Base-by-base conservation (phyloP, 1,139 yeast species). In the Hanseniaspora sp. region DNA sequence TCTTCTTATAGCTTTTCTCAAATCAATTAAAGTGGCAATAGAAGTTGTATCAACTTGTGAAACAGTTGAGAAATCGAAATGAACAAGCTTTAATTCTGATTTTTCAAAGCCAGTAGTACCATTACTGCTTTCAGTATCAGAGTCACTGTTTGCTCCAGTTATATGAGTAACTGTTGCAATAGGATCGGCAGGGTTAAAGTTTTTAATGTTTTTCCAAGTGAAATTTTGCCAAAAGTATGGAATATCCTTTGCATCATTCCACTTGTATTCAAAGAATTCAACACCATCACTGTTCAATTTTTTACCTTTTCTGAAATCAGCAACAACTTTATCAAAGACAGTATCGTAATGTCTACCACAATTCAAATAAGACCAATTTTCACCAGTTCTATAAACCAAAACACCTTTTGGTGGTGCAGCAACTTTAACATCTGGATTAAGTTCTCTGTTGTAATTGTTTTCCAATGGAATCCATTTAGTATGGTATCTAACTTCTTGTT, bases 371-470 rank as follows among this genome's bases (percentile, higher is more conserved):
- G 86, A 78, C 68, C 86, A 85, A 9, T 88, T 73, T 63, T 88
- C 96, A 40, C 81, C 72, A 49, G 95, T 86, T 63, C 94, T 78
- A 72, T 83, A 88, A 5, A 88, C 95, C 57, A 88, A 63, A 15
- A 88, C 90, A 29, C 96, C 96, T 1, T 92, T 88, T 39, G 96
- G 96, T 18, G 97, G 95, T 2, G 88, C 84, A 37, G 67, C 67
- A 8, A 90, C 78, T 1, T 70, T 65, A 33, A 87, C 69, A 31
- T 75, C 77, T 3, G 76, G 70, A 65, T 88, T 86, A 58, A 86
- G 65, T 60, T 74, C 74, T 44, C 60, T 63, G 4, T 63, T 60
- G 57, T 65, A 66, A 37, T 71, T 70, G 56, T 78, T 76, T 47
- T 77, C 71, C 55, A 83, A 70, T 34, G 96, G 95, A 42, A 88